Evolutionary conservation across 1,284 basidiomycete genomes (phyloP), one percentile per base, ranked within the genome.

Genomic region (Austropuccinia psidii): DNA sequence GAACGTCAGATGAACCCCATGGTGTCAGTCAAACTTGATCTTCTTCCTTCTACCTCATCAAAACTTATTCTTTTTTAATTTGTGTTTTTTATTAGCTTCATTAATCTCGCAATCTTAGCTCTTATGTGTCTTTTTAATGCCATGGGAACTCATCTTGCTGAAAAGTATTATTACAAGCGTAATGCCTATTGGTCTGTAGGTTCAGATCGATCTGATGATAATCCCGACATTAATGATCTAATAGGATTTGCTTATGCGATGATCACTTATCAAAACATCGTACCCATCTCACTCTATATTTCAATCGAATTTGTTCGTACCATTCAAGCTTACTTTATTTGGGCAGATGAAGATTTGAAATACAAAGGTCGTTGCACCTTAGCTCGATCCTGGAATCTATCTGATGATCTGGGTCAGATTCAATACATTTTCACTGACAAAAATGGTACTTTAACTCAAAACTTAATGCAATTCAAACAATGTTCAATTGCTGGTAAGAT

Each of bases 251-350:
- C 87, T 2, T 93, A 91, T 81, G 91, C 92, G 0, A 85, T 96
- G 76, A 92, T 97, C 82, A 93, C 90, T 83, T 73, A 90, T 81
- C 91, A 94, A 81, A 92, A 93, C 82, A 89, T 95, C 75, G 88
- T 95, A 5, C 96, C 95, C 0, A 99, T 99, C 81, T 98, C 96
- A 54, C 84, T 99, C 35, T 98, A 98, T 84, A 95, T 99, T 76
- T 93, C 93, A 21, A 92, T 96, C 80, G 93, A 96, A 80, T 88
- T 86, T 64, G 92, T 96, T 62, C 87, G 93, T 66, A 90, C 90
- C 1, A 85, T 87, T 58, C 93, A 96, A 81, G 90, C 91, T 1
- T 84, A 87, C 7, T 93, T 90, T 82, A 93, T 93, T 78, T 93
- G 95, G 83, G 95, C 94, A 81, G 96, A 99, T 82, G 84, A 87